phyloP scores from a whole-genome alignment of 75 land plant species.

The Cryptomeria japonica region DNA sequence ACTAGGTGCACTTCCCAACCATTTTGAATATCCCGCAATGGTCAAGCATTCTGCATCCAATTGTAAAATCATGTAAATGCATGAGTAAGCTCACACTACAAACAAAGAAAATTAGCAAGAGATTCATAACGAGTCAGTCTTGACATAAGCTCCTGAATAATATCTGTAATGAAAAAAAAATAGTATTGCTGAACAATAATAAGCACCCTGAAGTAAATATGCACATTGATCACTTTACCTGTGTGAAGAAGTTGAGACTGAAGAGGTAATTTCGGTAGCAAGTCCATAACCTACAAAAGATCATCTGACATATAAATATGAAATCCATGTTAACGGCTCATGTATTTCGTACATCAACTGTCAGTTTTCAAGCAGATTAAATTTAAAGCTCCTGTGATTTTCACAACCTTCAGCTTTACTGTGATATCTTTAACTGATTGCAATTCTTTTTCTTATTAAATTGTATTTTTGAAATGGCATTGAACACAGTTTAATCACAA shows the following conservation, averaged over 20 bases:
- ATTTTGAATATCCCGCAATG: slow-evolving; percentile 92
- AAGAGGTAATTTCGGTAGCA: slow-evolving; percentile 82
- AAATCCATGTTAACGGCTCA: neutral
- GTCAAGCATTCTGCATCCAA: slow-evolving; percentile 73
- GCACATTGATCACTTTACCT: slow-evolving; percentile 29
- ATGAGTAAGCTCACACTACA: neutral
- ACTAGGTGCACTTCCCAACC: slow-evolving; percentile 73
- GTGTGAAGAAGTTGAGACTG: slow-evolving; percentile 86
- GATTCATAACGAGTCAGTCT: neutral
- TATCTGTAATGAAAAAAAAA: neutral
- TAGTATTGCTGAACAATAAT: neutral
- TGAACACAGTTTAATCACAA: neutral
- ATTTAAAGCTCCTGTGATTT: neutral
- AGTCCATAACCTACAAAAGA: slow-evolving; percentile 57
- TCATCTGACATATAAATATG: neutral
- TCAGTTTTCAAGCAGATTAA: neutral
- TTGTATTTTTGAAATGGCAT: neutral
- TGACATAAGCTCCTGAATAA: neutral
- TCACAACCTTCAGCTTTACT: neutral
- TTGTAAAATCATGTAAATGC: neutral
- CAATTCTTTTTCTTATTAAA: neutral
- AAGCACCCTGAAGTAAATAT: neutral
- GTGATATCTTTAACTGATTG: neutral
- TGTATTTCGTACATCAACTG: neutral
- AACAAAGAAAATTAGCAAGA: neutral